Percentiles rank a stretch among this genome's conserved stretches.
These are phyloP conservation scores for Hemileccinum rubropunctum DNA, from an alignment of 768 basidiomycete genomes.

Conservation along the genomic window DNA sequence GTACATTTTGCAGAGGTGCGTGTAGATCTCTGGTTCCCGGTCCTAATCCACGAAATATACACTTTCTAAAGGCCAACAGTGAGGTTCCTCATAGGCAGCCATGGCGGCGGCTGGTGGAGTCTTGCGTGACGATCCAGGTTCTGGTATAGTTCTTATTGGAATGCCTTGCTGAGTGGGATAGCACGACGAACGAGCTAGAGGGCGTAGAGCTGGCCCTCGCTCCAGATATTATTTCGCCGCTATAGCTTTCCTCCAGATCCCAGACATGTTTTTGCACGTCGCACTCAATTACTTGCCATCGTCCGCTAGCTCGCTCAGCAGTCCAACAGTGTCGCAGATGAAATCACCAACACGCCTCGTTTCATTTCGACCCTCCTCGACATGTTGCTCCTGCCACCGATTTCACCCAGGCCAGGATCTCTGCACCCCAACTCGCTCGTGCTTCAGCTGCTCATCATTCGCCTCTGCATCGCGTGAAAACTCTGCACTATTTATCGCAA, in stretches of 20 bases:
- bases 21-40: too few species aligned
- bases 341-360: conserved; percentile 49
- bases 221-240: conserved; percentile 15
- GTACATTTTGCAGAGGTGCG: too few species aligned
- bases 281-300: conserved; percentile 58
- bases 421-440: conserved; percentile 44
- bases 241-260: conserved; percentile 49
- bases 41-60: too few species aligned
- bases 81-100: too few species aligned
- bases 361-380: conserved; percentile 52
- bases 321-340: conserved; percentile 49
- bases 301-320: conserved; percentile 61
- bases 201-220: conserved; percentile 43
- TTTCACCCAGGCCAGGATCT: conserved; percentile 37
- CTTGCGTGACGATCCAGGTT: too few species aligned
- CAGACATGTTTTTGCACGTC: conserved; percentile 37
- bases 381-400: conserved; percentile 55
- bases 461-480: conserved; percentile 65
- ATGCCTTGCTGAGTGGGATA: conserved; percentile 66
- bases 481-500: too few species aligned
- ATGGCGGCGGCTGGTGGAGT: too few species aligned
- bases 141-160: too few species aligned
- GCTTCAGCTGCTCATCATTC: conserved; percentile 56
- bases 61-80: too few species aligned
- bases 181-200: conserved; percentile 23